Conservation (phyloP, 2,329 filamentous ascomycete species). For the Colletotrichum cordylinicola region DNA sequence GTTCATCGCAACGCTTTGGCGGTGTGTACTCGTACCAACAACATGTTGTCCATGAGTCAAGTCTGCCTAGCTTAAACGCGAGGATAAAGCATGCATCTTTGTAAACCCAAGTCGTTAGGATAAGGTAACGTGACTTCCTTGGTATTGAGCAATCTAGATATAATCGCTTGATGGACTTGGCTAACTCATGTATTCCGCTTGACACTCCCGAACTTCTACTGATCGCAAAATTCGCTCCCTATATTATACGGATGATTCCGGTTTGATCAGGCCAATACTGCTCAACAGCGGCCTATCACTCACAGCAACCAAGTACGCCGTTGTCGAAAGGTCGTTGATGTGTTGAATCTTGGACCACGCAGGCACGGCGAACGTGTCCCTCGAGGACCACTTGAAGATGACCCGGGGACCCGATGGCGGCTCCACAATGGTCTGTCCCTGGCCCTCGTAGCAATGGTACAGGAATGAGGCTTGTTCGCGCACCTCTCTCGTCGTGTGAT, state of each 20-base stretch:
- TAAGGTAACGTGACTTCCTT: not conserved
- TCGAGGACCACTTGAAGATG: slow-evolving; percentile 46
- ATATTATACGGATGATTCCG: not conserved
- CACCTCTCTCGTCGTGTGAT: slow-evolving; percentile 35
- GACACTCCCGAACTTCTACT: not conserved
- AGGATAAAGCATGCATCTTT: not conserved
- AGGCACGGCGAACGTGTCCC: slow-evolving; percentile 60
- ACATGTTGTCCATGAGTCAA: too few relatives aligned
- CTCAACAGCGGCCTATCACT: slow-evolving; percentile 40
- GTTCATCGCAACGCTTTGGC: too few relatives aligned
- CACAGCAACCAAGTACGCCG: slow-evolving; percentile 38
- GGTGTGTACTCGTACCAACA: too few relatives aligned
- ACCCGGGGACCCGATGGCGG: slow-evolving; percentile 32
- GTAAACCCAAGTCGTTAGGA: too few relatives aligned
- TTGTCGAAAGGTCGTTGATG: slow-evolving; percentile 34
- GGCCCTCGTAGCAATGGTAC: slow-evolving; percentile 58
- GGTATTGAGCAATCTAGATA: not conserved
- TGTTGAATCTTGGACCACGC: slow-evolving; percentile 57
- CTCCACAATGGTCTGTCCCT: slow-evolving; percentile 46
- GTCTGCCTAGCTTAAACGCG: too few relatives aligned
- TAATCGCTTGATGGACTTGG: not conserved
- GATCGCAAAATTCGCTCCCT: too few relatives aligned
- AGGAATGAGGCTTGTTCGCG: slow-evolving; percentile 56
- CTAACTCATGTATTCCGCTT: not conserved
- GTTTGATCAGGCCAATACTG: slow-evolving; percentile 29